These are phyloP conservation scores for Fusarium stilboides DNA, from an alignment of 2,329 filamentous ascomycete genomes.

Conservation along the genomic window DNA sequence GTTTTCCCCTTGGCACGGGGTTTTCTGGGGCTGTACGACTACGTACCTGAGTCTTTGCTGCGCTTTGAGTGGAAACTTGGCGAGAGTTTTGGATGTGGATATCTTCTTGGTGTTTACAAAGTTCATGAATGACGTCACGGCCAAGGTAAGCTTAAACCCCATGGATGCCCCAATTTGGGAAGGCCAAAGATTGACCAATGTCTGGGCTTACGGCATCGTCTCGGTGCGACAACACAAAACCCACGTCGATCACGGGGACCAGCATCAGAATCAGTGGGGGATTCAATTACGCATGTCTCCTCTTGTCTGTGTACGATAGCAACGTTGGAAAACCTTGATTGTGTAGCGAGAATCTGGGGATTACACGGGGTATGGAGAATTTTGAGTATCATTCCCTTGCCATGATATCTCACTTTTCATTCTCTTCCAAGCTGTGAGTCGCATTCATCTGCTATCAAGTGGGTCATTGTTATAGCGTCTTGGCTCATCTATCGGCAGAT, in stretches of 20 bases:
- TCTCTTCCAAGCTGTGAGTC: slow-evolving; percentile 9
- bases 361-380: not conserved
- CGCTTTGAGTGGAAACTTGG: slow-evolving; percentile 24
- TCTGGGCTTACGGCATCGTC: slow-evolving; percentile 42
- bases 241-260: slow-evolving; percentile 30
- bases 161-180: slow-evolving; percentile 26
- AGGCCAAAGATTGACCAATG: not conserved
- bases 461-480: slow-evolving; percentile 26
- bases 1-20: slow-evolving; percentile 25
- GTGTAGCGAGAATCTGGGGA: slow-evolving; percentile 34
- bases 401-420: not conserved
- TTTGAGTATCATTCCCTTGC: not conserved
- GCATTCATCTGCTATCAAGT: slow-evolving; percentile 27
- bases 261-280: not conserved
- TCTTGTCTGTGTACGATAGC: slow-evolving; percentile 4
- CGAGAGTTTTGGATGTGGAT: slow-evolving; percentile 4
- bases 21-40: slow-evolving; percentile 27
- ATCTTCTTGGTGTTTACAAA: slow-evolving; percentile 29
- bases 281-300: not conserved
- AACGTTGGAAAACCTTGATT: slow-evolving; percentile 31
- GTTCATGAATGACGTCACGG: slow-evolving; percentile 45
- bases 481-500: slow-evolving; percentile 31
- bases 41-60: slow-evolving; percentile 9
- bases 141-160: slow-evolving; percentile 49
- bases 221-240: slow-evolving; percentile 39